Percentiles rank a stretch among this genome's conserved stretches.
These are phyloP conservation scores for Aphanomyces invadans DNA, from an alignment of 352 stramenopile species.

Conservation along the genomic window DNA sequence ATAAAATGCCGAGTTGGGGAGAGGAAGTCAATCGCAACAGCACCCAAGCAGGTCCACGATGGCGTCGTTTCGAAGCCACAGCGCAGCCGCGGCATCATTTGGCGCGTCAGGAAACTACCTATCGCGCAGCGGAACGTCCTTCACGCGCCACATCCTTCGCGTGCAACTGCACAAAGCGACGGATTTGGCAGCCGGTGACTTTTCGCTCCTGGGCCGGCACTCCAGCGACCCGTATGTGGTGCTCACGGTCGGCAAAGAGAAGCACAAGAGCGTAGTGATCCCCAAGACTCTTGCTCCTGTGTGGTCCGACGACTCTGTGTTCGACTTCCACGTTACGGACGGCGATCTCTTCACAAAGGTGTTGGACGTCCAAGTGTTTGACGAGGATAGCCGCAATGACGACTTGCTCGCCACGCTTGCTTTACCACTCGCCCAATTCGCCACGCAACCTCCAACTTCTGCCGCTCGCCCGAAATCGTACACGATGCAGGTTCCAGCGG, in stretches of 20 bases:
- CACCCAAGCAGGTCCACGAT: not conserved
- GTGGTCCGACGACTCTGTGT: slow-evolving; percentile 1
- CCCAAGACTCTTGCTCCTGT: not conserved
- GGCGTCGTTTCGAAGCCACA: not conserved
- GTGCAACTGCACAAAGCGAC: slow-evolving; percentile 15
- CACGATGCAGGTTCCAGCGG: slow-evolving; percentile 9
- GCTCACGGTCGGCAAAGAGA: not conserved
- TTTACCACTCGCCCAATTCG: slow-evolving; percentile 17
- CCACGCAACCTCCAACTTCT: not conserved
- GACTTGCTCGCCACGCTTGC: slow-evolving; percentile 9
- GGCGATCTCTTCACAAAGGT: slow-evolving; percentile 21
- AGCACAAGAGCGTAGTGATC: slow-evolving; percentile 7
- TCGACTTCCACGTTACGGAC: slow-evolving; percentile 15
- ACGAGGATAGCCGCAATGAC: slow-evolving; percentile 1
- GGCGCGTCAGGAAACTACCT: not conserved
- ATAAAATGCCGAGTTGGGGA: too few relatives aligned
- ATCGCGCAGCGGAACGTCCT: not conserved
- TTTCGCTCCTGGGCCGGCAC: not conserved
- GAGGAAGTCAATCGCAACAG: too few relatives aligned
- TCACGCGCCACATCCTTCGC: not conserved
- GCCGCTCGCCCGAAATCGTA: not conserved
- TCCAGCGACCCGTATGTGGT: slow-evolving; percentile 18
- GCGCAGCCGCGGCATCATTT: not conserved
- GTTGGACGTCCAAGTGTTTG: slow-evolving; percentile 16
- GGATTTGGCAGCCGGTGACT: slow-evolving; percentile 12